Evolutionary conservation across 1,284 basidiomycete species (phyloP), one percentile per base, ranked within the genome.

Genomic region (Cryptococcus maquisensis): DNA sequence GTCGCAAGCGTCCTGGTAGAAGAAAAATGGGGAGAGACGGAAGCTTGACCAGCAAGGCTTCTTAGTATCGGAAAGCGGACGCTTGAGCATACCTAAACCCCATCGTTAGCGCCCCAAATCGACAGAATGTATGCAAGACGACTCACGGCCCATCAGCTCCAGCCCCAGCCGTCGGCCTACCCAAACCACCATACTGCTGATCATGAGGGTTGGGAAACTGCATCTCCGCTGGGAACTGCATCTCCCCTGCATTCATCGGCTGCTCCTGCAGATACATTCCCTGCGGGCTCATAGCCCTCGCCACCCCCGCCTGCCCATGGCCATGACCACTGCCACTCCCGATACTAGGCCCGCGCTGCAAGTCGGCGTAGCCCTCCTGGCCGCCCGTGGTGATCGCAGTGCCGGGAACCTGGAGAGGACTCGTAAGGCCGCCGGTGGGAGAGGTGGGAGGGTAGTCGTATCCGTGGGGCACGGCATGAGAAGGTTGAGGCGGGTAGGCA

Each of bases 101-200:
- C 24, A 24, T 13, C 12, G 6, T 12, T 35, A 21, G 23, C 21
- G 12, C 18, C 7, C 38, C 18, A 23, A 28, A 20, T 40, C 6
- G 28, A 16, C 4, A n/a, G 12, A 23, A 8, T 42, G 28, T 7
- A 8, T 4, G 35, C 18, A 20, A 41, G 10, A 13, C 43, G 21
- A 66, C 68, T 68, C 52, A 70, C 66, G 67, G 69, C 57, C 69
- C 69, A 21, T 71, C 69, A n/a, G 60, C 54, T n/a, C 65, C 69
- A 20, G 60, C 54, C 18, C 65, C 67, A 20, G 65, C 69, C 1
- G 72, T 74, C 2, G 72, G 72, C 56, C 72, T 58, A 43, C 70
- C 70, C 18, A 66, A 52, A 42, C 48, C 59, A 40, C 53, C 59
- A 49, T 68, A 69, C 42, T 59, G 44, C 20, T 62, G 60, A 12